Conservation (phyloP, 2,329 filamentous ascomycete species). For the Camillea tinctor region DNA sequence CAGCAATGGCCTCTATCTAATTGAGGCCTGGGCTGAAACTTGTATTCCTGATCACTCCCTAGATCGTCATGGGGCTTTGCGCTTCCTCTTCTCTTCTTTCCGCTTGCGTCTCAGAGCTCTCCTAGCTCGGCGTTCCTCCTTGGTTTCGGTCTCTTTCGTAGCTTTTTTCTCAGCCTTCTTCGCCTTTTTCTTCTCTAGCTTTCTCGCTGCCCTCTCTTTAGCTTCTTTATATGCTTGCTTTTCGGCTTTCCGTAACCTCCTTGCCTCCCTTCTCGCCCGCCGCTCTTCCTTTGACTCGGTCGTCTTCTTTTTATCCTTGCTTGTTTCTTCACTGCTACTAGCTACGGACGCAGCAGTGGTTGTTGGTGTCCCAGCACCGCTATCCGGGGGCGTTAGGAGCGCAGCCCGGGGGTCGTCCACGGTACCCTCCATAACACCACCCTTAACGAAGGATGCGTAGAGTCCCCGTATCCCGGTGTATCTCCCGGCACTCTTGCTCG, state of each 20-base stretch:
- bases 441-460: constrained; percentile 82
- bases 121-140: constrained; percentile 42
- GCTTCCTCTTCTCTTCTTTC: constrained; percentile 32
- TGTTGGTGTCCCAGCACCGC: constrained; percentile 27
- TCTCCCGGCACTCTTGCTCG: constrained; percentile 46
- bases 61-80: constrained; percentile 5
- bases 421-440: constrained; percentile 74
- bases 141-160: constrained; percentile 43
- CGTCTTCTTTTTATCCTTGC: constrained; percentile 33
- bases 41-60: neutral
- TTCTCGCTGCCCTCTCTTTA: constrained; percentile 15
- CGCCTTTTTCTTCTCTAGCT: constrained; percentile 38
- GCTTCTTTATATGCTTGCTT: constrained; percentile 30
- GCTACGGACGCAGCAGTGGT: constrained; percentile 20
- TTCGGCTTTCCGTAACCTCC: constrained; percentile 28
- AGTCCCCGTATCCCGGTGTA: constrained; percentile 64
- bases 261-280: constrained; percentile 25
- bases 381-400: constrained; percentile 32
- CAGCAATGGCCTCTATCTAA: neutral
- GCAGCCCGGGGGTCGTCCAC: constrained; percentile 36
- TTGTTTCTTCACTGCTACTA: constrained; percentile 34
- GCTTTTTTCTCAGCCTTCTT: constrained; percentile 43
- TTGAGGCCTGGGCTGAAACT: too few species aligned
- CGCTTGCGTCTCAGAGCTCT: constrained; percentile 44
- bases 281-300: constrained; percentile 33